Evolutionary conservation across 495 filamentous ascomycete genomes (phyloP), one percentile per base, ranked within the genome.

Genomic region (Aspergillus avenaceus): DNA sequence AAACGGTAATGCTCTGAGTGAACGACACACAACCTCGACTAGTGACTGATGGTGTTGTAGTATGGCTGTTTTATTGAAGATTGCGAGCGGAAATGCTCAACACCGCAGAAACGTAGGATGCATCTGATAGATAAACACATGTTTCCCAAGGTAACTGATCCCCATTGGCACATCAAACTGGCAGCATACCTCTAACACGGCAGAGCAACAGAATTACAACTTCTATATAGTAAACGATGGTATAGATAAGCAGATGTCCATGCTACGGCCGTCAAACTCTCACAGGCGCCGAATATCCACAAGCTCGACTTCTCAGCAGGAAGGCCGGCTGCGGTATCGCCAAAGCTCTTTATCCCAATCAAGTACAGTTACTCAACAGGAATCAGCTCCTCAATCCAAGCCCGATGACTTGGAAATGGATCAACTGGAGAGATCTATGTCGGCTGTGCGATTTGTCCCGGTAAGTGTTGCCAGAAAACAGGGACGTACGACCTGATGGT

Each of bases 71-170:
- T 97, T 61, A 84, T 96, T 13, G 86, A 95, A 59, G 82, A 76
- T 38, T 98, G 93, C 60, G 91, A 96, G 40, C 75, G 85, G 49
- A 84, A 91, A 67, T 97, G 91, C 70, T 84, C 79, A 23, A 90
- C 84, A 7, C 84, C 87, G 4, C 79, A 87, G 53, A 98, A 95
- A 65, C 81, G 93, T 40, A 76, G 85, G 42, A 81, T 88, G 63
- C 93, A 98, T 69, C 69, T 95, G 21, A 88, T 92, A 50, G 92
- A 96, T 65, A 97, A 96, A 68, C 93, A 98, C 59, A 81, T 87
- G 74, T 98, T 93, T 65, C 93, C 92, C 5, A 84, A 81, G 69
- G 80, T 81, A 68, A 56, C 58, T 45, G 1, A 14, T 16, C 14
- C 21, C 18, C 5, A 25, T 22, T 34, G 19, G 29, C 3, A 32